Evolutionary conservation across 768 basidiomycete genomes (phyloP), one percentile per base, ranked within the genome.

Genomic region (Zangia roseola): DNA sequence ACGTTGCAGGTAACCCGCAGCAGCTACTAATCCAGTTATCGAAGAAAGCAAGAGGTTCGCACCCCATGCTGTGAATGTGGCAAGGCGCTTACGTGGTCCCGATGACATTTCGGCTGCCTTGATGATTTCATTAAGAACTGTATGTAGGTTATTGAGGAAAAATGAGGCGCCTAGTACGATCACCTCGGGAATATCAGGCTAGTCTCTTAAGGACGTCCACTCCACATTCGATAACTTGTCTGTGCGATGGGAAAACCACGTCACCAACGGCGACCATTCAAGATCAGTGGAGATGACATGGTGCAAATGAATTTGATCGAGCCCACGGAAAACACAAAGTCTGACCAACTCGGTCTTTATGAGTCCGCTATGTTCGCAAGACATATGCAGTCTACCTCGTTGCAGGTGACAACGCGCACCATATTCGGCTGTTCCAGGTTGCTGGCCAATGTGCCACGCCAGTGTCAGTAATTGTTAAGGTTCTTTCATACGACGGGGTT

Each of bases 311-410:
- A 33, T 30, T 42, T 31, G 46, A 56, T 39, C 17, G 33, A 40
- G 19, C 30, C 2, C 17, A 50, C 10, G 6, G 24, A 31, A 20
- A 16, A 31, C 14, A 31, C 14, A 14, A 31, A 31, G 16, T 14
- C 31, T 31, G 31, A 31, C 31, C 31, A 14, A 31, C 31, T 31
- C 16, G 31, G 5, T 7, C 37, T 10, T 16, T 19, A 35, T 33
- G 19, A 28, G 25, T 26, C 37, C 10, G 19, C 14, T 14, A 43
- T 36, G 13, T 23, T 37, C 45, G 26, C 23, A 36, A 30, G 41
- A 40, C 14, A 33, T 16, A 49, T 35, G 12, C 40, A 26, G n/a
- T 9, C 31, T 6, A n/a, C 57, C 54, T 56, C 54, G 42, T 59
- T 56, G 49, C 49, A 39, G 17, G 8, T 13, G 31, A 33, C 40